Percentiles rank a stretch among this genome's conserved stretches.
These are phyloP conservation scores for Globisporangium splendens DNA, from an alignment of 352 stramenopile species.

Conservation along the genomic window DNA sequence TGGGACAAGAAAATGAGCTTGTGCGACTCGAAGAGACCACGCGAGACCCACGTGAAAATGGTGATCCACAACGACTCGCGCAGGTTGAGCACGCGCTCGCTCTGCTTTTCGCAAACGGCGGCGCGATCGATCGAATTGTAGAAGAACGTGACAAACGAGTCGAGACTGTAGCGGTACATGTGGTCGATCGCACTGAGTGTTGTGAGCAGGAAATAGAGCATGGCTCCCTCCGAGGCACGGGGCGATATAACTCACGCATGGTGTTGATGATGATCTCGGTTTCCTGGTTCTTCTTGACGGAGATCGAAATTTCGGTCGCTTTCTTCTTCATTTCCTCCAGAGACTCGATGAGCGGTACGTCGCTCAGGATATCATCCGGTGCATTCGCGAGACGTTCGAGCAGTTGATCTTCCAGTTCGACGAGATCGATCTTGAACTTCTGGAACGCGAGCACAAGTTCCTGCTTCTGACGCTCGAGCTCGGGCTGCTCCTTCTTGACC, in stretches of 20 bases:
- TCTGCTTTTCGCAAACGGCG: slow-evolving; percentile 78
- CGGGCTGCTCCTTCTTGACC: slow-evolving; percentile 93
- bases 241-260: slow-evolving; percentile 92
- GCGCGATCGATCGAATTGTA: slow-evolving; percentile 94
- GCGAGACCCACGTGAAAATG: slow-evolving; percentile 96
- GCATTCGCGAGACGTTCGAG: slow-evolving; percentile 94
- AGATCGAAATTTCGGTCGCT: slow-evolving; percentile 93
- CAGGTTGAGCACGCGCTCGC: slow-evolving; percentile 90
- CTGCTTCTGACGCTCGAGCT: slow-evolving; percentile 94
- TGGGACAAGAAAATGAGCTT: slow-evolving; percentile 97
- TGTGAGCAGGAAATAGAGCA: slow-evolving; percentile 98
- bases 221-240: slow-evolving; percentile 92
- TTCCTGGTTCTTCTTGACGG: slow-evolving; percentile 93
- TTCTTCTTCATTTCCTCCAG: slow-evolving; percentile 96
- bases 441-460: slow-evolving; percentile 91
- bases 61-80: slow-evolving; percentile 94
- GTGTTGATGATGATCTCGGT: slow-evolving; percentile 95
- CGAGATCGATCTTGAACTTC: slow-evolving; percentile 96
- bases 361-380: slow-evolving; percentile 94
- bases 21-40: slow-evolving; percentile 94
- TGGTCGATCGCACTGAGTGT: slow-evolving; percentile 95
- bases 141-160: slow-evolving; percentile 97
- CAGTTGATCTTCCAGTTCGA: slow-evolving; percentile 95
- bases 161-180: slow-evolving; percentile 98
- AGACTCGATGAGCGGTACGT: slow-evolving; percentile 95